Percentiles rank a stretch among this genome's conserved stretches.
These are phyloP conservation scores for Lodderomyces margitis DNA, from an alignment of 1,139 yeast genomes.

Conservation along the genomic window DNA sequence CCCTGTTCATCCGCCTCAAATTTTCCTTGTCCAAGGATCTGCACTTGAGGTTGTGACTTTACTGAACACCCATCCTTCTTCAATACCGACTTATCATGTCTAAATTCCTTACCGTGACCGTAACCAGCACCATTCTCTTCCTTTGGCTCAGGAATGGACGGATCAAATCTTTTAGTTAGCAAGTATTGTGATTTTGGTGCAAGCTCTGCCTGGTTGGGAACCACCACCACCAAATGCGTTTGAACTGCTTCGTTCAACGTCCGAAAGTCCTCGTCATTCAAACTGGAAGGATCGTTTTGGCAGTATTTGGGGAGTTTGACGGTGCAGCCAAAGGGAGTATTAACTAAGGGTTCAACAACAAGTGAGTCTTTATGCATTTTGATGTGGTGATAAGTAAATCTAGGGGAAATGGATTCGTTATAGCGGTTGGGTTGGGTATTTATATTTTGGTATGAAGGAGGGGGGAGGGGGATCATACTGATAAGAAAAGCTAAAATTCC, in stretches of 20 bases:
- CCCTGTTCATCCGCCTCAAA: conserved; percentile 70
- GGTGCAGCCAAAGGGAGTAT: conserved; percentile 64
- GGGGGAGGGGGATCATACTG: conserved; percentile 1
- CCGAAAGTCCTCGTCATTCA: conserved; percentile 63
- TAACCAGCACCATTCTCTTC: conserved; percentile 44
- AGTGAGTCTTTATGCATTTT: conserved; percentile 26
- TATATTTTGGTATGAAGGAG: too few species aligned
- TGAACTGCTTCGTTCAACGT: conserved; percentile 63
- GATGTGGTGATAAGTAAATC: background rate
- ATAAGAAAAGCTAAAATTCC: background rate
- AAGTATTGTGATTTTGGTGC: conserved; percentile 72
- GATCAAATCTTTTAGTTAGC: conserved; percentile 74
- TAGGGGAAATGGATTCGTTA: too few species aligned
- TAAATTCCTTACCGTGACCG: conserved; percentile 84
- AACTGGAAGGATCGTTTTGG: conserved; percentile 67
- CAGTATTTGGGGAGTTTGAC: conserved; percentile 64
- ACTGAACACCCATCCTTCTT: conserved; percentile 79
- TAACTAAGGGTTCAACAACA: conserved; percentile 47
- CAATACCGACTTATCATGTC: conserved; percentile 73
- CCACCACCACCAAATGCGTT: conserved; percentile 65
- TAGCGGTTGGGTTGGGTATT: too few species aligned
- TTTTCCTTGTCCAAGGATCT: conserved; percentile 79
- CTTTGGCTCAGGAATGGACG: conserved; percentile 55
- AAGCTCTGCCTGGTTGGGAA: conserved; percentile 66
- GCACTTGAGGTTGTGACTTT: conserved; percentile 83